Conservation (phyloP, 2,329 filamentous ascomycete genomes). For the Boeremia exigua region DNA sequence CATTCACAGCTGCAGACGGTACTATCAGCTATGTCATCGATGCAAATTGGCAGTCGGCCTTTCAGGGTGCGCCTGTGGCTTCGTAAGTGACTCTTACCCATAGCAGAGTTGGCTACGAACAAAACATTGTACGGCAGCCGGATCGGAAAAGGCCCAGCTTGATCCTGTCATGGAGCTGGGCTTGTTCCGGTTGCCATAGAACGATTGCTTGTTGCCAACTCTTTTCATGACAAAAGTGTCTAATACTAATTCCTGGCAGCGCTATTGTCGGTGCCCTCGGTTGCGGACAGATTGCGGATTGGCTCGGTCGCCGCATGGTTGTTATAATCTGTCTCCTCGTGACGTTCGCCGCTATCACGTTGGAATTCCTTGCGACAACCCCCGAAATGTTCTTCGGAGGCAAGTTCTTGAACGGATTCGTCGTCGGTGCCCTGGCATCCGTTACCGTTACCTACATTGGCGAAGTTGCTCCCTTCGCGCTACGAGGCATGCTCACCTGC, state of each 20-base stretch:
- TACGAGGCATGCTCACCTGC: slow-evolving; percentile 48
- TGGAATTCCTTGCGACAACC: slow-evolving; percentile 52
- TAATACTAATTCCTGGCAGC: not conserved
- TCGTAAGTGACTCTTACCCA: slow-evolving; percentile 31
- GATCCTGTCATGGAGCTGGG: too few species aligned
- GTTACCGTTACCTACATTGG: slow-evolving; percentile 49
- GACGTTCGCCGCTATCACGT: slow-evolving; percentile 48
- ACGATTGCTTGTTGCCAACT: too few species aligned
- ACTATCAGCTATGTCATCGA: slow-evolving; percentile 48
- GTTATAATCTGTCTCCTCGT: slow-evolving; percentile 47
- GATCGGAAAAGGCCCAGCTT: too few species aligned
- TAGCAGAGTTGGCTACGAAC: too few species aligned
- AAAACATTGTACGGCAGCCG: too few species aligned
- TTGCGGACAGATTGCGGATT: slow-evolving; percentile 47
- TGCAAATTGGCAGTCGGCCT: slow-evolving; percentile 53
- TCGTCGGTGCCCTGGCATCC: slow-evolving; percentile 49
- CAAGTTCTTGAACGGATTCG: slow-evolving; percentile 54
- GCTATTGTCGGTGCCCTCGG: slow-evolving; percentile 43
- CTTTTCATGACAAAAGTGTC: too few species aligned
- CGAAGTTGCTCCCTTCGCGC: slow-evolving; percentile 49
- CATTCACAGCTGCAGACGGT: slow-evolving; percentile 30
- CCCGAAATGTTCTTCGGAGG: slow-evolving; percentile 52
- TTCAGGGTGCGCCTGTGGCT: slow-evolving; percentile 34
- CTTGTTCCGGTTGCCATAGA: too few species aligned
- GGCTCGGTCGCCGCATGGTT: slow-evolving; percentile 43